Evolutionary conservation across 495 filamentous ascomycete genomes (phyloP), one percentile per base, ranked within the genome.

Genomic region (Xylaria curta): DNA sequence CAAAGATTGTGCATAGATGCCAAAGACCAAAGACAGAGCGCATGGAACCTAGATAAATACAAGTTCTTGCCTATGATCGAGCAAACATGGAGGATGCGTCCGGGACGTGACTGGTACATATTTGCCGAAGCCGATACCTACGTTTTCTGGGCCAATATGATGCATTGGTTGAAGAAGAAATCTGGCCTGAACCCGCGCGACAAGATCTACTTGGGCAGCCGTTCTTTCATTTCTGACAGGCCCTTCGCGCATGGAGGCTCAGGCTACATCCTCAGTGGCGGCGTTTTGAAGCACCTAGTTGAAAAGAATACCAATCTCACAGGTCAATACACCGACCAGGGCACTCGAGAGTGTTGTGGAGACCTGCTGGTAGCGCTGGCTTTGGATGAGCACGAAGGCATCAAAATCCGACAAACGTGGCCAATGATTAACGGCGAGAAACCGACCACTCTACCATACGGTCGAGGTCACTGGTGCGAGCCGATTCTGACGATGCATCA

Each of bases 101-200:
- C 86, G n/a, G 76, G 85, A 13, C 83, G 81, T 19, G 84, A 88
- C 47, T 93, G 89, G 89, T 93, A 88, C 73, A 84, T 92, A 56
- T 91, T 92, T 77, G 86, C 90, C 75, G 90, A 92, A 71, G 87
- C 88, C 0, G 90, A 93, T 76, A 91, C 90, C 1, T 92, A 91
- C 74, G 75, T 90, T 31, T 80, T 91, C 58, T 91, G 89, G 89
- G 81, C 86, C 74, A 91, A 88, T 61, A 76, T 92, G 65, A 80
- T 90, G 40, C 81, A 80, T n/a, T 90, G 88, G 80, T 75, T 92
- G 36, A 75, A 69, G 26, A 79, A 80, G 36, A 69, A 79, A 40
- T 78, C 76, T 6, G 65, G 76, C 19, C 80, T 91, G 12, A 84
- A 89, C 70, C 79, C 84, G 13, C 69, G 78, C 9, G 72, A 82